Evolutionary conservation across 306 rosid species (phyloP).

Genomic region (Acacia melanoxylon): DNA sequence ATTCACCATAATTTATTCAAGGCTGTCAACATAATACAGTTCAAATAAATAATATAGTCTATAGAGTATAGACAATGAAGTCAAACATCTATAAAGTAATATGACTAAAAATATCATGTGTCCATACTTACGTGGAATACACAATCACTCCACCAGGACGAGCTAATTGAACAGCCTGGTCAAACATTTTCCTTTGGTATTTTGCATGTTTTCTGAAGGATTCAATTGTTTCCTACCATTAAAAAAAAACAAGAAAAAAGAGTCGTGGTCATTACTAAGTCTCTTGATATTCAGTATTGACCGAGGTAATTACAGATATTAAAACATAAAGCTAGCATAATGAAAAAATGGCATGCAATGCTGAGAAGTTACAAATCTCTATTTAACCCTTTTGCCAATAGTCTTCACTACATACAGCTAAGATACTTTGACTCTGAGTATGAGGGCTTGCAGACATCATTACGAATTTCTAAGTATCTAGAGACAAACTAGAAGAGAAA

Average conservation of each 20-base stretch:
- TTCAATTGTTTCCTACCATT: slow-evolving; percentile 73
- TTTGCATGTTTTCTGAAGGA: slow-evolving; percentile 73
- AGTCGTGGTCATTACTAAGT: not conserved
- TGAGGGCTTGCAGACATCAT: not conserved
- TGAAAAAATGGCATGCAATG: not conserved
- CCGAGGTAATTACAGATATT: not conserved
- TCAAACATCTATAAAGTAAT: slow-evolving; percentile 11
- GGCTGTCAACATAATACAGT: too few relatives aligned
- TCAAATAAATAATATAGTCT: too few relatives aligned
- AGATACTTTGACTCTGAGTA: not conserved
- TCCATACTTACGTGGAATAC: slow-evolving; percentile 83
- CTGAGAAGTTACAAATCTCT: not conserved
- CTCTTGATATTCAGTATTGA: not conserved
- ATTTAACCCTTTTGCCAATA: not conserved
- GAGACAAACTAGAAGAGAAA: not conserved
- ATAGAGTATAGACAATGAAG: not conserved
- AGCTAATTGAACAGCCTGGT: slow-evolving; percentile 90
- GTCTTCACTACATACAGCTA: not conserved
- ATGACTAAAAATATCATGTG: slow-evolving; percentile 29
- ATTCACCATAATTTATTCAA: too few relatives aligned
- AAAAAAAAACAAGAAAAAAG: not conserved
- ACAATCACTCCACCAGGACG: slow-evolving; percentile 84
- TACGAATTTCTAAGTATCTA: not conserved
- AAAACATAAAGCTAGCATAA: not conserved
- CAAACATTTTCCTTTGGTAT: slow-evolving; percentile 88